Evolutionary conservation across 345 rosid species (phyloP).

Genomic region (Conringia planisiliqua): DNA sequence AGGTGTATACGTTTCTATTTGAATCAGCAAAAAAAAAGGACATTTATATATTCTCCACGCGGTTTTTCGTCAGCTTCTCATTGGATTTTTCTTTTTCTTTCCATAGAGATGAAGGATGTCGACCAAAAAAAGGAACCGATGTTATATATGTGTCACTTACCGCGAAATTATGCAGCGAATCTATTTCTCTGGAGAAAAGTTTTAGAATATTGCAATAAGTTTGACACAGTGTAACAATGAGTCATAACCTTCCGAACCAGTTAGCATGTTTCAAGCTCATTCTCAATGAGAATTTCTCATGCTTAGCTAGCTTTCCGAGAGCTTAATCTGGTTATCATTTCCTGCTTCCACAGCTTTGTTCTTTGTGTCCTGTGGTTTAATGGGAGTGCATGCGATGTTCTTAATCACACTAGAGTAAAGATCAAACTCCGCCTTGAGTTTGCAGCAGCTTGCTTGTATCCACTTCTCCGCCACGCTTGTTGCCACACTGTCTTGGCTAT

Average conservation of each 20-base stretch:
- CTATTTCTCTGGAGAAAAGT: neutral
- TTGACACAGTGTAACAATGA: too few relatives aligned
- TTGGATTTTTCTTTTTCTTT: neutral
- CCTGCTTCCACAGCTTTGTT: constrained; percentile 10
- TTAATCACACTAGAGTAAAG: constrained; percentile 68
- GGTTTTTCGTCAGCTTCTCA: constrained; percentile 31
- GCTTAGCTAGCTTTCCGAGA: constrained; percentile 9
- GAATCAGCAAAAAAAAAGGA: neutral
- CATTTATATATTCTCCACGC: constrained; percentile 27
- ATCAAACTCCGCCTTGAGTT: constrained; percentile 84
- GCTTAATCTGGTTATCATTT: constrained; percentile 36
- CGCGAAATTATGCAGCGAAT: neutral
- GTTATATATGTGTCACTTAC: neutral
- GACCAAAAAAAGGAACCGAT: neutral
- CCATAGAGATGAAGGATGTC: neutral
- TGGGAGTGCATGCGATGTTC: constrained; percentile 56
- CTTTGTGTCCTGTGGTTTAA: constrained; percentile 32
- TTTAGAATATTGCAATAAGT: neutral
- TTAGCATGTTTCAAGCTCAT: neutral
- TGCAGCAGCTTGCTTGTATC: constrained; percentile 80
- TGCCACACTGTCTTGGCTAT: constrained; percentile 85
- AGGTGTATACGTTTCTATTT: neutral
- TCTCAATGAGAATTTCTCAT: too few relatives aligned
- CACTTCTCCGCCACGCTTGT: constrained; percentile 96
- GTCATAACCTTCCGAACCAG: neutral